Evolutionary conservation across 768 basidiomycete genomes (phyloP), one percentile per base, ranked within the genome.

Genomic region (Fistulinella prunicolor): DNA sequence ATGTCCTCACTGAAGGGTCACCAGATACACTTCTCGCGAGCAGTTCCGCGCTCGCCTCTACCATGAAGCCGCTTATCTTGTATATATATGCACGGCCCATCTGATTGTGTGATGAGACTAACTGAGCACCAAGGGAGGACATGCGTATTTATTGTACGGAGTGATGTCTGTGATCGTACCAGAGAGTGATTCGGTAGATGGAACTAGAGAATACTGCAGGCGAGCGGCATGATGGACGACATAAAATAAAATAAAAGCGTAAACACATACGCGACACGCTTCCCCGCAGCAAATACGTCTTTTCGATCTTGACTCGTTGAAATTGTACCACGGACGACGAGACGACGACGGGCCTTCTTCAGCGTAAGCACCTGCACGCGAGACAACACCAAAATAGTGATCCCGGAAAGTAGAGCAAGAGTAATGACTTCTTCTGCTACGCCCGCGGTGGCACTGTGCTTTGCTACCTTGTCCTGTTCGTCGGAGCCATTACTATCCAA

Each of bases 1-100:
- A 99, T 95, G 59, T 93, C 92, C 58, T 89, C 86, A 68, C 89
- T 92, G 40, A 94, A 77, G 1, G 95, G 95, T 90, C 92, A 97
- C 92, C 94, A 94, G 23, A 97, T 66, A 47, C 86, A 79, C 68
- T 88, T 86, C 46, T 77, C 75, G 23, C 93, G 78, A 23, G 84
- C 73, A 46, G 98, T 82, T 40, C 95, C 78, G 35, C 95, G 83
- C 56, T 87, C 82, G 17, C 93, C 92, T 6, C 79, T 85, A 4
- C 83, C 82, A 66, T 90, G 89, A 1, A 94, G 83, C 2, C 86
- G 85, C 65, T 97, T 97, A 97, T 61, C 97, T 88, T 6, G 95
- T 95, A 66, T 98, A 99, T 62, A 98, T 82, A 58, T 89, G 90
- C 38, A n/a, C n/a, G n/a, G 91, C 86, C 94, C 94, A 96, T 59